Conservation (phyloP, 805 yeast genomes). For the Kodamaea jinghongensis region DNA sequence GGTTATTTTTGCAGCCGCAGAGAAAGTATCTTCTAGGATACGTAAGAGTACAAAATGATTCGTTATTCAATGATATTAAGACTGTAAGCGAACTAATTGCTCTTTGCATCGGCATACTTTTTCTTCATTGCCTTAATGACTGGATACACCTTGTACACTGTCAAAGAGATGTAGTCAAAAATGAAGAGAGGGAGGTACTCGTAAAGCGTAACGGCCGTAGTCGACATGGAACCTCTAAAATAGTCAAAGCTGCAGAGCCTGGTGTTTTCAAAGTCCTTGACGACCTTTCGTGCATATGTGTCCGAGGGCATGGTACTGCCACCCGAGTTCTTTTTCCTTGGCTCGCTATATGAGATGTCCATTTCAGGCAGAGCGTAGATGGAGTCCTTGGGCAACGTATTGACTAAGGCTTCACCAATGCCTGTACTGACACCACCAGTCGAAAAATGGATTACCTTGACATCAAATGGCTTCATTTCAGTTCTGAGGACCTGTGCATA, state of each 20-base stretch:
- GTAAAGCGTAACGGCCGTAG: not conserved
- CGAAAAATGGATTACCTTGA: slow-evolving; percentile 62
- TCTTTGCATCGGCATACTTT: not conserved
- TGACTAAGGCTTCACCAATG: slow-evolving; percentile 54
- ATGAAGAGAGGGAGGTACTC: not conserved
- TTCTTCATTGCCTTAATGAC: slow-evolving; percentile 1
- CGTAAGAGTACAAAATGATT: too few species aligned
- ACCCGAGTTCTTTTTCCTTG: slow-evolving; percentile 58
- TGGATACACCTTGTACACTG: not conserved
- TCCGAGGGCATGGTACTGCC: slow-evolving; percentile 60
- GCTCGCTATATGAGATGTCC: slow-evolving; percentile 42
- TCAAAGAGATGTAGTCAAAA: not conserved
- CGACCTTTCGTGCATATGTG: slow-evolving; percentile 54
- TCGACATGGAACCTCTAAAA: slow-evolving; percentile 5
- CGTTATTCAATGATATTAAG: too few species aligned
- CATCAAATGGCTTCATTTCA: slow-evolving; percentile 72
- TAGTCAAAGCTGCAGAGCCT: not conserved
- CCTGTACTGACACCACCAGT: slow-evolving; percentile 77
- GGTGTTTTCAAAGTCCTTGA: slow-evolving; percentile 38
- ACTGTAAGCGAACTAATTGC: too few species aligned
- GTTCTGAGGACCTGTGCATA: slow-evolving; percentile 61
- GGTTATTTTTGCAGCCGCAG: too few species aligned
- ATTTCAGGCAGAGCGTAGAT: slow-evolving; percentile 53
- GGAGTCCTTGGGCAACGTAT: slow-evolving; percentile 57
- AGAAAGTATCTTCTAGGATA: too few species aligned